A percentile compares a stretch with the other conserved stretches of the same genome.
Evolutionary conservation across 192 early-diverging fungal species (phyloP).

Genomic region (Globomyces pollinis-pini): DNA sequence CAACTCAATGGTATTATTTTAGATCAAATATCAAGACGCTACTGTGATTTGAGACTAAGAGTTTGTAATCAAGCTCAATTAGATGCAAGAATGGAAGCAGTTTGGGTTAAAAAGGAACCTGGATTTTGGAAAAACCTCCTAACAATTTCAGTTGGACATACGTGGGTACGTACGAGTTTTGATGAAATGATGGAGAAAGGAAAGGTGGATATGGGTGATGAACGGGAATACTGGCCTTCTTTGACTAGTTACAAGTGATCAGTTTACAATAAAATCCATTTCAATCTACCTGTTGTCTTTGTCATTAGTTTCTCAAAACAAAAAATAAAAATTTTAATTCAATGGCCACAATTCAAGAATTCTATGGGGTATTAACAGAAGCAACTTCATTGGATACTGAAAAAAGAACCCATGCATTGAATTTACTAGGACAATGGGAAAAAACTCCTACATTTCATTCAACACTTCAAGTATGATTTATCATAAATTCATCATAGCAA

Average conservation of each 20-base stretch:
- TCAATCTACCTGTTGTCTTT: too few species aligned
- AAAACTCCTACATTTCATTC: constrained; percentile 62
- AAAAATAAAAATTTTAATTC: too few species aligned
- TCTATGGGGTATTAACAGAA: constrained; percentile 21
- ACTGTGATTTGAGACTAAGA: neutral
- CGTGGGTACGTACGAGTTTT: too few species aligned
- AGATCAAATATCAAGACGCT: neutral
- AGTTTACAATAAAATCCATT: too few species aligned
- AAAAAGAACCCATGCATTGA: constrained; percentile 55
- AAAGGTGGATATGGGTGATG: too few species aligned
- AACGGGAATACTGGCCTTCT: too few species aligned
- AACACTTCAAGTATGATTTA: constrained; percentile 54
- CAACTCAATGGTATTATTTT: neutral
- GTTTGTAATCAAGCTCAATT: neutral
- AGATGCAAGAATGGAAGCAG: neutral
- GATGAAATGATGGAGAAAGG: too few species aligned
- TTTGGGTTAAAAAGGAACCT: constrained; percentile 5
- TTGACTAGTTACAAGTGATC: too few species aligned
- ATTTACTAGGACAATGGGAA: constrained; percentile 65
- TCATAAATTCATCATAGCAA: neutral
- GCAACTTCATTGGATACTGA: constrained; percentile 62
- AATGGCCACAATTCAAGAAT: constrained; percentile 11
- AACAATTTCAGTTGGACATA: too few species aligned
- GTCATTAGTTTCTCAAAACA: too few species aligned
- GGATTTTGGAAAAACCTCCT: constrained; percentile 9